Conservation (phyloP, 352 stramenopile species). For the Phytophthora uliginosa region DNA sequence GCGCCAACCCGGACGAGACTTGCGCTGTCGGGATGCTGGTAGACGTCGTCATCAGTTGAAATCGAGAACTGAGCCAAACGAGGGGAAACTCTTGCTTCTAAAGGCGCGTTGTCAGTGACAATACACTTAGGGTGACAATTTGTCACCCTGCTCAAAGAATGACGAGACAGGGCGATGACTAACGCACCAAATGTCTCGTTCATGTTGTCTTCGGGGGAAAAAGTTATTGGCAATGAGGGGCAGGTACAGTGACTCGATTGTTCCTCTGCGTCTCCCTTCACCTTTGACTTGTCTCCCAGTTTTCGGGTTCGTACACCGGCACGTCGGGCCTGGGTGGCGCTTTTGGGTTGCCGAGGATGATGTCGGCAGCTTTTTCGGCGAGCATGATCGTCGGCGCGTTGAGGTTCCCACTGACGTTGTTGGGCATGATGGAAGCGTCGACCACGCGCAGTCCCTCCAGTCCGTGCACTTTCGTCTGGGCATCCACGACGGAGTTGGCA, state of each 20-base stretch:
- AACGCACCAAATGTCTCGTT: background rate
- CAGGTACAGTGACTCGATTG: conserved; percentile 11
- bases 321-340: conserved; percentile 43
- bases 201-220: background rate
- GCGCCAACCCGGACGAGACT: conserved; percentile 9
- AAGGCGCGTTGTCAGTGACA: background rate
- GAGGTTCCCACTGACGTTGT: conserved; percentile 95
- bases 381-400: conserved; percentile 94
- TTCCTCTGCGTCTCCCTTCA: conserved; percentile 28
- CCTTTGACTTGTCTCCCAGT: conserved; percentile 75
- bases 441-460: conserved; percentile 89
- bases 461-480: conserved; percentile 81
- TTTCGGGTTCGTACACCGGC: conserved; percentile 61
- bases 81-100: background rate
- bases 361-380: conserved; percentile 92
- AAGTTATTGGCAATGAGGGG: background rate
- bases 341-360: conserved; percentile 77
- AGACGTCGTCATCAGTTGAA: conserved; percentile 18
- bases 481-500: conserved; percentile 87
- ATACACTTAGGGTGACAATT: too few species aligned
- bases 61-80: conserved; percentile 18
- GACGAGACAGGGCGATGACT: background rate
- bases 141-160: too few species aligned
- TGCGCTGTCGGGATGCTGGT: conserved; percentile 17
- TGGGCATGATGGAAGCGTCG: conserved; percentile 94